Evolutionary conservation across 108 stramenopile genomes (phyloP).

Genomic region (Discostella stelligeroides): DNA sequence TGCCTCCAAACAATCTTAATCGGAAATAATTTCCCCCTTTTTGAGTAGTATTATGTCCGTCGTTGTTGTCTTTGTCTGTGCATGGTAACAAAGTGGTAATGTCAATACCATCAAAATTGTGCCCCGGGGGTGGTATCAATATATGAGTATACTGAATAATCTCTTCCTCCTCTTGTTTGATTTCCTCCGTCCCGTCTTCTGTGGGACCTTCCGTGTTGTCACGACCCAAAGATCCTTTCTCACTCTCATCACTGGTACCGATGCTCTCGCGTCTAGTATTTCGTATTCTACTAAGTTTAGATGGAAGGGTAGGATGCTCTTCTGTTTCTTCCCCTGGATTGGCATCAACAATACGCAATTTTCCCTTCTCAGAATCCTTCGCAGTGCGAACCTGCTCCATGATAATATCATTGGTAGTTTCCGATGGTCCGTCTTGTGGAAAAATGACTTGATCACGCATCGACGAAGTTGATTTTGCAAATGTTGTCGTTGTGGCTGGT

Average conservation of each 20-base stretch:
- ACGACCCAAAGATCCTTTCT: too few relatives aligned
- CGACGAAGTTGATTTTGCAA: too few relatives aligned
- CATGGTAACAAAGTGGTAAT: neutral
- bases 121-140: conserved; percentile 19
- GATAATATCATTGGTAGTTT: neutral
- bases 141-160: conserved; percentile 20
- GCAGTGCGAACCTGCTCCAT: too few relatives aligned
- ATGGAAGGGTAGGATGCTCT: too few relatives aligned
- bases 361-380: conserved; percentile 8
- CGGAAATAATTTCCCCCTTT: conserved; percentile 3
- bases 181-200: neutral
- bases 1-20: conserved; percentile 12
- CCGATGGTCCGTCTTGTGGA: conserved; percentile 1
- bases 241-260: too few relatives aligned
- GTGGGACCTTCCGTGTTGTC: too few relatives aligned
- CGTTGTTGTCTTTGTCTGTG: neutral
- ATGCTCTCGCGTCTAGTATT: too few relatives aligned
- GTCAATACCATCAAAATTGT: conserved; percentile 11
- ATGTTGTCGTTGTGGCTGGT: conserved; percentile 4
- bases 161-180: conserved; percentile 1
- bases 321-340: too few relatives aligned
- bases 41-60: neutral
- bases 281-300: too few relatives aligned
- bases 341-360: neutral
- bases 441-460: neutral